phyloP scores from a whole-genome alignment of 2,329 filamentous ascomycete species.

The Aspergillus bombycis region DNA sequence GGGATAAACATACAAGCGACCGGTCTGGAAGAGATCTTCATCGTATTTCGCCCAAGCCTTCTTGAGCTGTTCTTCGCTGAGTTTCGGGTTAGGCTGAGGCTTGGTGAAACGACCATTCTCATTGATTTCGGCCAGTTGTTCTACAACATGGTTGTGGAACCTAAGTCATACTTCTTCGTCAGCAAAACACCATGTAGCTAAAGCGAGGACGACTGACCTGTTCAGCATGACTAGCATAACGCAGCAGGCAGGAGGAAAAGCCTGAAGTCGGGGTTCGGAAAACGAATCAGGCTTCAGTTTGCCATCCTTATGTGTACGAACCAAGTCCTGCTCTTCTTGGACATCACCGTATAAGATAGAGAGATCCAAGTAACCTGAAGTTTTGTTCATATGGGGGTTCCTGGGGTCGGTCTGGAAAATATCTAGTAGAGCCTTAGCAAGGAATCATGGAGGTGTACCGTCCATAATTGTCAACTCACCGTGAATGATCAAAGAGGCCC shows the following conservation, averaged over 20 bases:
- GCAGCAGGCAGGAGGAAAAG: slow-evolving; percentile 72
- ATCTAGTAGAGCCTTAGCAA: slow-evolving; percentile 43
- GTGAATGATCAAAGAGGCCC: slow-evolving; percentile 74
- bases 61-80: slow-evolving; percentile 54
- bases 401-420: slow-evolving; percentile 70
- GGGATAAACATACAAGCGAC: slow-evolving; percentile 55
- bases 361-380: slow-evolving; percentile 72
- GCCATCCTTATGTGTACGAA: slow-evolving; percentile 69
- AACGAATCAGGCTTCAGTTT: slow-evolving; percentile 74
- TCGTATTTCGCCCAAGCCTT: slow-evolving; percentile 69
- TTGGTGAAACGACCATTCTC: slow-evolving; percentile 77
- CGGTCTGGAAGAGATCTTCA: slow-evolving; percentile 78
- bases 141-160: slow-evolving; percentile 86
- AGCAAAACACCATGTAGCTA: background rate
- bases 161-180: slow-evolving; percentile 14
- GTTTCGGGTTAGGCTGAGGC: slow-evolving; percentile 62
- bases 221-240: slow-evolving; percentile 74
- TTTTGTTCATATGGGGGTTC: slow-evolving; percentile 65
- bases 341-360: slow-evolving; percentile 71
- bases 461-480: slow-evolving; percentile 45
- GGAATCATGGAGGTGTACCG: background rate
- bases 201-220: slow-evolving; percentile 24
- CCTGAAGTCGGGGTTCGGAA: slow-evolving; percentile 69
- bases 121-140: slow-evolving; percentile 81
- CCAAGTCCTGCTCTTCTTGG: slow-evolving; percentile 51